Evolutionary conservation across 2,329 filamentous ascomycete species (phyloP).

Genomic region (Penicillium verrucosum): DNA sequence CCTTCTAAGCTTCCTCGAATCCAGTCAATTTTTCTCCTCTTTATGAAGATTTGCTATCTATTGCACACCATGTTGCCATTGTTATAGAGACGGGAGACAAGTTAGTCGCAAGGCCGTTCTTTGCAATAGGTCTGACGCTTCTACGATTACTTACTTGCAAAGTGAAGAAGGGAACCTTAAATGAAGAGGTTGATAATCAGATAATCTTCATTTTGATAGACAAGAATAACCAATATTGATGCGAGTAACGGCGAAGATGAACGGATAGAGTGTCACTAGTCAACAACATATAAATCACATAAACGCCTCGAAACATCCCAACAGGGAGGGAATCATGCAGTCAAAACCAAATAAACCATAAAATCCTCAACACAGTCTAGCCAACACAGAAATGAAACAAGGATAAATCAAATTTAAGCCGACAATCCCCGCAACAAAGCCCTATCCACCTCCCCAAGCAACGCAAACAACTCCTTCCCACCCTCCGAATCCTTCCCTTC

Average conservation of each 20-base stretch:
- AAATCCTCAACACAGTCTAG: not conserved
- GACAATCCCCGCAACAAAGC: conserved; percentile 52
- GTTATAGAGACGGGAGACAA: not conserved
- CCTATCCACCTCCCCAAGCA: conserved; percentile 60
- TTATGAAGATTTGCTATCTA: not conserved
- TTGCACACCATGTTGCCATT: not conserved
- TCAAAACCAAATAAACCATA: not conserved
- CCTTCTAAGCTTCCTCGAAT: no score
- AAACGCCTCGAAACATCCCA: conserved; percentile 1
- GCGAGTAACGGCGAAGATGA: no score
- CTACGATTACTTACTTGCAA: no score
- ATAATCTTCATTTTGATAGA: no score
- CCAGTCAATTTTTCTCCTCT: no score
- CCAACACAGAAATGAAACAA: not conserved
- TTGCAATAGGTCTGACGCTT: no score
- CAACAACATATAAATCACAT: not conserved
- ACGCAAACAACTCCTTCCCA: conserved; percentile 54
- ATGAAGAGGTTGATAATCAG: no score
- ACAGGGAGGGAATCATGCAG: conserved; percentile 2
- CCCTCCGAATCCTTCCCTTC: conserved; percentile 60
- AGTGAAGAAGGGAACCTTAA: no score
- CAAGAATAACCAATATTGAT: no score
- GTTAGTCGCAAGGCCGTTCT: no score
- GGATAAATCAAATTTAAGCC: not conserved
- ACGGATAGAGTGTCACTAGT: no score